Base-by-base conservation (phyloP, 2,329 filamentous ascomycete genomes). In the Aspergillus jensenii region DNA sequence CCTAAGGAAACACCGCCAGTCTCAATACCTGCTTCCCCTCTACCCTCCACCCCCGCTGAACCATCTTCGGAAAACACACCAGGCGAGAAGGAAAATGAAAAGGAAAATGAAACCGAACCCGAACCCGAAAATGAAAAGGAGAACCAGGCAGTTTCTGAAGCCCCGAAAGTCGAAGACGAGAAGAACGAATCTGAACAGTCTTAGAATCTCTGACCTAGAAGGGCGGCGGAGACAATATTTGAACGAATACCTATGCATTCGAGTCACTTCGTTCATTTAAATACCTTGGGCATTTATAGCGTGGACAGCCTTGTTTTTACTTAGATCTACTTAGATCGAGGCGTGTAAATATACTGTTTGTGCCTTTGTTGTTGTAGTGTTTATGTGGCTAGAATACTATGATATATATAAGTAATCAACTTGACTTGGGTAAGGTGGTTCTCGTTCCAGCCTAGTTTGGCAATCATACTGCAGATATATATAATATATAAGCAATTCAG, bases 1-100 rank as follows among this genome's bases (percentile, higher is more conserved):
- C 51, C 59, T 3, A 64, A 67, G 37, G 67, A 68, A 21, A 66
- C 59, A 15, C 60, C 65, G 11, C 57, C 57, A 4, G 55, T 60
- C 12, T 55, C 35, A 7, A 65, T 65, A 31, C 50, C 59, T 7
- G 35, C 63, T 33, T 49, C 66, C 5, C 68, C 71, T 7, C 61
- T 67, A 21, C 25, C 49, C 17, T 19, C 39, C 39, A 44, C 6
- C 27, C 33, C 25, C 25, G n/a, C 23, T 33, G 27, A 31, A 31
- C 49, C 11, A 44, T 39, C 6, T 56, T 55, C 9, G 25, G 45
- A 47, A 15, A 19, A 27, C 55, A 14, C 50, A 33, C 25, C 31
- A 39, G 45, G 27, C 27, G 27, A 31, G 3, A 31, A 31, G 27
- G 27, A 31, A 31, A 31, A 31, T 8, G 58, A 61, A 54, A 60